Evolutionary conservation across 192 early-diverging fungal species (phyloP).

Genomic region (Endogone sp.): DNA sequence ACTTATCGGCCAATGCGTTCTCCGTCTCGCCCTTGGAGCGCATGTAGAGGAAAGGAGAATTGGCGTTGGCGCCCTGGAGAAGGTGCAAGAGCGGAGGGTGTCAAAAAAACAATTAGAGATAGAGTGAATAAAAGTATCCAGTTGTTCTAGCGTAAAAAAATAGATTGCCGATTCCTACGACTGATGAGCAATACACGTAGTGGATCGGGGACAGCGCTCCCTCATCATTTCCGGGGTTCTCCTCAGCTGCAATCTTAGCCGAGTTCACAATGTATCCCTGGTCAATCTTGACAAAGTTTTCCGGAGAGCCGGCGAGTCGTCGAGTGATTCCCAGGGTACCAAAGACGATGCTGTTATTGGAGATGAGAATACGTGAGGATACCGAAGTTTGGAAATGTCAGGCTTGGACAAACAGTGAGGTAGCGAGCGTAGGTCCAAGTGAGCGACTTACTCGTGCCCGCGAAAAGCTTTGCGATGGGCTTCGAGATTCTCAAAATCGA

Average conservation of each 20-base stretch:
- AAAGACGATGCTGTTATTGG: slow-evolving; percentile 54
- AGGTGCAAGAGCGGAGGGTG: too few relatives aligned
- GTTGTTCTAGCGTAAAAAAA: slow-evolving; percentile 33
- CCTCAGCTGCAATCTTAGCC: slow-evolving; percentile 52
- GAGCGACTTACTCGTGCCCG: slow-evolving; percentile 46
- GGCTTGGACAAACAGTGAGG: too few relatives aligned
- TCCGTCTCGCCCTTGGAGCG: slow-evolving; percentile 80
- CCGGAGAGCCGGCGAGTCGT: slow-evolving; percentile 56
- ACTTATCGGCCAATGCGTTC: slow-evolving; percentile 47
- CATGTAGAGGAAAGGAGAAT: slow-evolving; percentile 63
- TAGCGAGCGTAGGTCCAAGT: too few relatives aligned
- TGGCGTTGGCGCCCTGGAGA: slow-evolving; percentile 43
- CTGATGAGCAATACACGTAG: slow-evolving; percentile 45
- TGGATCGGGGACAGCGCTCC: slow-evolving; percentile 35
- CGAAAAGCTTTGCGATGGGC: slow-evolving; percentile 28
- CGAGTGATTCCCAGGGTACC: slow-evolving; percentile 74
- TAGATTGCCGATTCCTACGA: slow-evolving; percentile 21
- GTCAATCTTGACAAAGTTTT: slow-evolving; percentile 71
- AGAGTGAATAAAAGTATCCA: not conserved
- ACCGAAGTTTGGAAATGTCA: too few relatives aligned
- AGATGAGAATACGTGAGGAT: slow-evolving; percentile 6
- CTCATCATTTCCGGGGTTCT: slow-evolving; percentile 35
- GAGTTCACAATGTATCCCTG: slow-evolving; percentile 71
- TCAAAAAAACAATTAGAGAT: not conserved
- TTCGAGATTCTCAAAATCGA: slow-evolving; percentile 74